phyloP scores from a whole-genome alignment of 306 rosid species.

The Prunus fruticosa region DNA sequence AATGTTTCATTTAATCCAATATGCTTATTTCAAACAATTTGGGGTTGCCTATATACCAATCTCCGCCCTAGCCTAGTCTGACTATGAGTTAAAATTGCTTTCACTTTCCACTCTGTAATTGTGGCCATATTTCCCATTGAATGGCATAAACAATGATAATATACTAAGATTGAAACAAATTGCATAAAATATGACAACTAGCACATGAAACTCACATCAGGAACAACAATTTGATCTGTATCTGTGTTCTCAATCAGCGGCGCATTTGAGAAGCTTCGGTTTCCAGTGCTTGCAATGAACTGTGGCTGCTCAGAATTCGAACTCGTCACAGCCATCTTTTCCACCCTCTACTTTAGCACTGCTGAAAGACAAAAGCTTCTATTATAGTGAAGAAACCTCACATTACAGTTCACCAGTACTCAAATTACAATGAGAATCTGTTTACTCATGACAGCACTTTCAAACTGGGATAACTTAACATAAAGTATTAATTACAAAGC shows the following conservation, averaged over 20 bases:
- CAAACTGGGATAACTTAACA: background rate
- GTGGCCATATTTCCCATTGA: background rate
- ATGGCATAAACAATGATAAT: background rate
- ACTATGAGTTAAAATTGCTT: too few relatives aligned
- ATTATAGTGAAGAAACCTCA: background rate
- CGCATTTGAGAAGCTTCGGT: slow-evolving; percentile 55
- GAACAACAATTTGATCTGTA: slow-evolving; percentile 68
- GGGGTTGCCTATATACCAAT: background rate
- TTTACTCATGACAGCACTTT: background rate
- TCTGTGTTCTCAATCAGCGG: slow-evolving; percentile 73
- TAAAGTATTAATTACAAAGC: background rate
- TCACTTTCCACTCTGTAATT: background rate
- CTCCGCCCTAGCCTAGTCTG: too few relatives aligned
- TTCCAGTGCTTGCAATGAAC: slow-evolving; percentile 75
- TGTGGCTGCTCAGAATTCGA: slow-evolving; percentile 66
- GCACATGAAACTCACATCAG: slow-evolving; percentile 71
- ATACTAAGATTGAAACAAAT: background rate
- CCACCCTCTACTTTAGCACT: slow-evolving; percentile 21
- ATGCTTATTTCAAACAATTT: slow-evolving; percentile 14
- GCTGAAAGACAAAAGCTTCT: slow-evolving; percentile 4
- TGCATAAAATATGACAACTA: background rate
- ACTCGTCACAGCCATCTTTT: slow-evolving; percentile 53
- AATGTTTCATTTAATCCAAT: background rate
- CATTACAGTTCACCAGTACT: background rate
- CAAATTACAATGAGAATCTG: background rate